These are phyloP conservation scores for Centaurea solstitialis DNA, from an alignment of 129 eudicot species.

Conservation along the genomic window DNA sequence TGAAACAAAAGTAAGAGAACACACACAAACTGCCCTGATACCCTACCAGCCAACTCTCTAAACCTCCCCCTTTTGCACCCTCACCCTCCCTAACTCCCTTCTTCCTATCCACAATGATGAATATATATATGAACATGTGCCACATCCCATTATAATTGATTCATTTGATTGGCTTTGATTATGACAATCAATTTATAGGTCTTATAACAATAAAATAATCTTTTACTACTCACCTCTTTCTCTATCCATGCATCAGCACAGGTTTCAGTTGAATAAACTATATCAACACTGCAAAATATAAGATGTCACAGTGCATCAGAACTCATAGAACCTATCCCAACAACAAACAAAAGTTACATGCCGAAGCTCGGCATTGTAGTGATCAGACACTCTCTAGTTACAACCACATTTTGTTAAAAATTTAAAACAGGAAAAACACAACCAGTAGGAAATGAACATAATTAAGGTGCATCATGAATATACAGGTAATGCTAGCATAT, in stretches of 20 bases:
- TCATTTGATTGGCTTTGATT: background rate
- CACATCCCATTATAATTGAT: background rate
- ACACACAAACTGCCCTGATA: background rate
- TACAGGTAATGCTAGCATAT: background rate
- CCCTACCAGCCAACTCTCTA: background rate
- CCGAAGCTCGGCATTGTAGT: background rate
- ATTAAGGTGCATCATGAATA: background rate
- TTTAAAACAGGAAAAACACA: background rate
- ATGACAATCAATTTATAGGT: background rate
- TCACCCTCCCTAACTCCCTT: background rate
- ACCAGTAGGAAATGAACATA: background rate
- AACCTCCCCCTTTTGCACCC: background rate
- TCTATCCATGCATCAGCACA: conserved; percentile 98
- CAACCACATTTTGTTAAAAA: background rate
- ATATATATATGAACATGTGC: background rate
- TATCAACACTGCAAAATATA: conserved; percentile 69
- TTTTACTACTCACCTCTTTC: conserved; percentile 63
- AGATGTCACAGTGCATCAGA: conserved; percentile 5
- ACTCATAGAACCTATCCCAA: background rate
- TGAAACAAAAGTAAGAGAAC: background rate
- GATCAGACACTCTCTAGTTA: background rate
- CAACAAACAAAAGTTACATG: background rate
- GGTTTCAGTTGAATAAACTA: conserved; percentile 74
- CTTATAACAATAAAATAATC: conserved; percentile 3
- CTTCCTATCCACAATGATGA: background rate